phyloP scores from a whole-genome alignment of 371 early-diverging fungal species.

The Mortierella sp. region DNA sequence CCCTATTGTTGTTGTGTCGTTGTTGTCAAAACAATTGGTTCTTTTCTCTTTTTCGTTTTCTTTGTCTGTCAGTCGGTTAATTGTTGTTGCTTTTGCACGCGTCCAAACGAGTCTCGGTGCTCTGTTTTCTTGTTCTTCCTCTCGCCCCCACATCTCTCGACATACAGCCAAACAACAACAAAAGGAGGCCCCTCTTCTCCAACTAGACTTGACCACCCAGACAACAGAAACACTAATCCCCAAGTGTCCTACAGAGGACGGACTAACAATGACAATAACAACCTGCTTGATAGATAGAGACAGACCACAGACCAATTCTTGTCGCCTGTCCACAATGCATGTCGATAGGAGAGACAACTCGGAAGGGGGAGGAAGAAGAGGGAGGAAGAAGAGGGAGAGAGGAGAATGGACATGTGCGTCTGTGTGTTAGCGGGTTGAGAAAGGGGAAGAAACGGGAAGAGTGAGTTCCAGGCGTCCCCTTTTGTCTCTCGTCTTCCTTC shows the following conservation, averaged over 20 bases:
- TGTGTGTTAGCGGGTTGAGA: background rate
- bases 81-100: no score
- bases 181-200: background rate
- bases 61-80: no score
- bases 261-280: background rate
- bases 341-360: background rate
- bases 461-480: background rate
- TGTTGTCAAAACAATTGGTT: no score
- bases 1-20: no score
- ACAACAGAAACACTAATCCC: background rate
- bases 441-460: background rate
- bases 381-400: background rate
- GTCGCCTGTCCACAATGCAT: background rate
- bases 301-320: background rate
- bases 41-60: no score
- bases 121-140: no score
- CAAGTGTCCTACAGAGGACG: no score
- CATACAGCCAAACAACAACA: background rate
- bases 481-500: background rate
- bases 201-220: background rate
- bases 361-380: background rate
- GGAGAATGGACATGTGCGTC: slow-evolving; percentile 1
- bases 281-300: background rate
- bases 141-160: background rate
- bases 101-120: no score